Evolutionary conservation across 371 early-diverging fungal species (phyloP).

Genomic region (Mortierella polycephala): DNA sequence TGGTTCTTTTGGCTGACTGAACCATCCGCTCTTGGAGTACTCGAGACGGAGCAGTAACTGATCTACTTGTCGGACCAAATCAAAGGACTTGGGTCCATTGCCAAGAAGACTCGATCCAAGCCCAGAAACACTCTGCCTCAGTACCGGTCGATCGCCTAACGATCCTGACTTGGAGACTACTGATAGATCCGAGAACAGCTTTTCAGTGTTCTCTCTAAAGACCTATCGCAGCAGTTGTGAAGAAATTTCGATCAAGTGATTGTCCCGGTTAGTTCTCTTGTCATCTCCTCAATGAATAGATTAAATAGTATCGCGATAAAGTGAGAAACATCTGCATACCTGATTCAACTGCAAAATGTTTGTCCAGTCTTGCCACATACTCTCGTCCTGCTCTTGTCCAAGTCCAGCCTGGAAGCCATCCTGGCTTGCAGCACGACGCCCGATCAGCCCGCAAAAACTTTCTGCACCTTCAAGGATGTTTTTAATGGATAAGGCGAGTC

Average conservation of each 20-base stretch:
- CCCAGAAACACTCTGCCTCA: constrained; percentile 27
- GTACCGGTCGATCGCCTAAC: constrained; percentile 30
- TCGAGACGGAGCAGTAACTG: constrained; percentile 74
- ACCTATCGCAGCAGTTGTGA: constrained; percentile 54
- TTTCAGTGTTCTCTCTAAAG: constrained; percentile 61
- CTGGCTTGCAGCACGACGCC: constrained; percentile 44
- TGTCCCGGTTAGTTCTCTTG: neutral
- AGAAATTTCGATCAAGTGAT: neutral
- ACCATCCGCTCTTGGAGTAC: constrained; percentile 62
- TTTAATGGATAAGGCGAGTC: constrained; percentile 16
- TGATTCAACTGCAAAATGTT: constrained; percentile 25
- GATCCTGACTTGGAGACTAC: constrained; percentile 49
- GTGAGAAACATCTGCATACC: constrained; percentile 9
- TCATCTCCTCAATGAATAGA: neutral
- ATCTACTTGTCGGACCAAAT: constrained; percentile 63
- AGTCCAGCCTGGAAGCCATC: constrained; percentile 40
- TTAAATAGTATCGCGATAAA: neutral
- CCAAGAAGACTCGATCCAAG: constrained; percentile 47
- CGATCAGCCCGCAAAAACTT: constrained; percentile 29
- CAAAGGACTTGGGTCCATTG: constrained; percentile 44
- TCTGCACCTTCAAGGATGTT: constrained; percentile 21
- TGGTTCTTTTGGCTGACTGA: neutral
- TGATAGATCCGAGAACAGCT: constrained; percentile 65
- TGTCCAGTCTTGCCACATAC: constrained; percentile 45
- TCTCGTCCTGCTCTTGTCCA: constrained; percentile 29